Evolutionary conservation across 1,139 yeast species (phyloP), one percentile per base, ranked within the genome.

Genomic region (Kurtzmaniella quercitrusa): DNA sequence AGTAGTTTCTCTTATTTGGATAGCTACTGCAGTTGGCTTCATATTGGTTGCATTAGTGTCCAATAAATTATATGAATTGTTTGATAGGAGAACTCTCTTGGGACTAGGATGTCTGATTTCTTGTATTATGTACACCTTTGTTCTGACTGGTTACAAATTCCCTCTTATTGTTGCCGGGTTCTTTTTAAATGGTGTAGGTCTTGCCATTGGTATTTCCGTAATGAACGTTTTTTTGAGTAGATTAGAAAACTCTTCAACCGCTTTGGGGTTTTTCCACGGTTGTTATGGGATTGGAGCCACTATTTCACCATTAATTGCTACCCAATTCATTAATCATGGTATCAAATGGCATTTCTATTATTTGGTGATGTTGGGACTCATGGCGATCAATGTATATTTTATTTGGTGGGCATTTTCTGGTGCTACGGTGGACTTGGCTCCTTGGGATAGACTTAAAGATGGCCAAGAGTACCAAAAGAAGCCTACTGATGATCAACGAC

Each of bases 231-330:
- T 75, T 44, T 52, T 77, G 16, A 65, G 77, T n/a, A 61, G 70
- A 27, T 60, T 77, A 41, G 65, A 69, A 34, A 64, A 65, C 23
- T 63, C 73, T 2, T 64, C 75, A 17, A 65, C 65, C 25, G 66
- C 70, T 42, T 58, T 79, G 46, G 81, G 82, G 0, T 58, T 63
- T 29, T 63, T 70, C 48, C 85, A 79, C 55, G 83, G 81, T 0
- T 55, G 61, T 17, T 79, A 79, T 51, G 84, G 85, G 1, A 46
- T 74, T 1, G 85, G 84, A 3, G 84, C 82, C 1, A 53, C 63
- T 1, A 41, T 57, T 4, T 54, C 62, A n/a, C 65, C 65, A 3
- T 47, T 60, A 39, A 43, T 57, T n/a, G 79, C 76, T 4, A 77
- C 82, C 0, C 63, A 70, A n/a, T 68, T 78, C 65, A 61, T 72